These are phyloP conservation scores for Cryphonectria carpinicola DNA, from an alignment of 2,329 filamentous ascomycete species.

Conservation along the genomic window DNA sequence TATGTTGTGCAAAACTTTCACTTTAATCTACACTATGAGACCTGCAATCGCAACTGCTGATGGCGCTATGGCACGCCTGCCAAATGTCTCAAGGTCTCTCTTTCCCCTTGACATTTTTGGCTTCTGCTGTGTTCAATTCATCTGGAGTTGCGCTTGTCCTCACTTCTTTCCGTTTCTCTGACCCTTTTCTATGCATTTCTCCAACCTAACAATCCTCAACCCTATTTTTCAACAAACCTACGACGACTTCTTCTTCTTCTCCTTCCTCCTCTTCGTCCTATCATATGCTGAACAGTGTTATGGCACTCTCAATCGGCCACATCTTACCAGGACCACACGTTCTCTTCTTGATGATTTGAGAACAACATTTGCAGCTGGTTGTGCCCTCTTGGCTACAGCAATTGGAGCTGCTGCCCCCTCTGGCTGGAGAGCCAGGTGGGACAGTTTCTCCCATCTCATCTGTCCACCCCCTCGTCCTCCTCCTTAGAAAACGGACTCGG, in stretches of 20 bases:
- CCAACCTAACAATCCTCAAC: not conserved
- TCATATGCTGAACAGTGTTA: conserved; percentile 25
- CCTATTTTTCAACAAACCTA: conserved; percentile 13
- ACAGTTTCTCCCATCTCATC: not conserved
- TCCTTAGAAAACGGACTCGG: not conserved
- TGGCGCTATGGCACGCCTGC: no score
- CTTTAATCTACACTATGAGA: no score
- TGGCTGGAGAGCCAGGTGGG: conserved; percentile 11
- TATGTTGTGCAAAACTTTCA: no score
- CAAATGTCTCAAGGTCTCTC: not conserved
- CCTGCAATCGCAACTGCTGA: no score
- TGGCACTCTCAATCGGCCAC: conserved; percentile 16
- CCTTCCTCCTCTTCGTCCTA: conserved; percentile 17
- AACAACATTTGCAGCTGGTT: not conserved
- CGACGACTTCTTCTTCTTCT: conserved; percentile 22
- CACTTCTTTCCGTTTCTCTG: conserved; percentile 5
- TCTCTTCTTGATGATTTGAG: conserved; percentile 13
- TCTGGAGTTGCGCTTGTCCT: conserved; percentile 10
- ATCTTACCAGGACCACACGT: conserved; percentile 5
- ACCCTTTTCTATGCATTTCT: conserved; percentile 3
- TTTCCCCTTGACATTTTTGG: not conserved
- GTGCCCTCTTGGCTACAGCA: conserved; percentile 8
- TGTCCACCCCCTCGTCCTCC: conserved; percentile 15
- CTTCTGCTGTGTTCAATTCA: not conserved
- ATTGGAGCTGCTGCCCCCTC: not conserved